A percentile compares a stretch with the other conserved stretches of the same genome.
Evolutionary conservation across 352 stramenopile species (phyloP).

Genomic region (Globisporangium heterothallicum): DNA sequence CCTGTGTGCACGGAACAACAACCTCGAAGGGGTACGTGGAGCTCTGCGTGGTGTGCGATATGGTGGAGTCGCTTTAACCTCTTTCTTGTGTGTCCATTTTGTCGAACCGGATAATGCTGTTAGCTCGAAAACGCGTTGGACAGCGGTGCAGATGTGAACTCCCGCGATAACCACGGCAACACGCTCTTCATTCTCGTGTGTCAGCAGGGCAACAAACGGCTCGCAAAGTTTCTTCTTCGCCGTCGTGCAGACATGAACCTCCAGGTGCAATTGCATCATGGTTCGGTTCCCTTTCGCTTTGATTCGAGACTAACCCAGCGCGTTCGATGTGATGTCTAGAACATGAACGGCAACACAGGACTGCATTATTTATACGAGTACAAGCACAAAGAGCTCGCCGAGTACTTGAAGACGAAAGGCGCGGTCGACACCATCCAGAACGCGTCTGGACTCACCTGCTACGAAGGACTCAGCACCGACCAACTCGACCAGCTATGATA

Average conservation of each 20-base stretch:
- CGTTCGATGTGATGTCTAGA: slow-evolving; percentile 39
- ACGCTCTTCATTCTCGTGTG: slow-evolving; percentile 93
- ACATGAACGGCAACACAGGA: slow-evolving; percentile 92
- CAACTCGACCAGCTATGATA: slow-evolving; percentile 24
- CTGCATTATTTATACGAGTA: slow-evolving; percentile 96
- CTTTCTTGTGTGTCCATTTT: background rate
- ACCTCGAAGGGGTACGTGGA: slow-evolving; percentile 56
- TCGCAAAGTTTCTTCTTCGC: slow-evolving; percentile 93
- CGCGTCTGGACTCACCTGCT: slow-evolving; percentile 88
- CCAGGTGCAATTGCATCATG: slow-evolving; percentile 29
- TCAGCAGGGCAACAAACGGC: slow-evolving; percentile 93
- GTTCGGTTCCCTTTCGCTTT: background rate
- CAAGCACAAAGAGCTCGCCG: slow-evolving; percentile 84
- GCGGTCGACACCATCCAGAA: slow-evolving; percentile 92
- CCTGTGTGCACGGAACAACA: slow-evolving; percentile 75
- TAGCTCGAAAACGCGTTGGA: slow-evolving; percentile 87
- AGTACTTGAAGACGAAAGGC: slow-evolving; percentile 93
- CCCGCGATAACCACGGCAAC: slow-evolving; percentile 92
- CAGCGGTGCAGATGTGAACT: slow-evolving; percentile 85
- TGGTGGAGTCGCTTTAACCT: background rate
- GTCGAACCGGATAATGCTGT: background rate
- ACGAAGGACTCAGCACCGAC: slow-evolving; percentile 86
- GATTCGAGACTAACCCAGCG: background rate
- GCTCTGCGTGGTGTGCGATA: background rate
- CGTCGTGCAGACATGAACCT: slow-evolving; percentile 92